phyloP scores from a whole-genome alignment of 257 asterid species.

The Rehmannia glutinosa region DNA sequence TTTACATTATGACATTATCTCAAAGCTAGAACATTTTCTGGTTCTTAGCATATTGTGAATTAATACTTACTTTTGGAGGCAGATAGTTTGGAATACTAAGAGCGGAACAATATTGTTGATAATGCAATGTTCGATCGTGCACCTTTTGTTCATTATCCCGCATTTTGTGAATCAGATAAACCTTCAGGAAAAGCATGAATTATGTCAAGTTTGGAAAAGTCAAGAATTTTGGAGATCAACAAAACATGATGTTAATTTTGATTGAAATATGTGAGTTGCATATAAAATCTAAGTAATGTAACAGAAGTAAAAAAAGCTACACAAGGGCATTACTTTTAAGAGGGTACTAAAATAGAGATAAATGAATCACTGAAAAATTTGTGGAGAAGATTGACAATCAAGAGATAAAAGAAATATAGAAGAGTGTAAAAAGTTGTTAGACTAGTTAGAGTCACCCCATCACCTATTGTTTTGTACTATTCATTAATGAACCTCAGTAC shows the following conservation, averaged over 20 bases:
- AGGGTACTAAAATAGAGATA: neutral
- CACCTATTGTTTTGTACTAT: conserved; percentile 15
- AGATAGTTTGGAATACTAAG: conserved; percentile 44
- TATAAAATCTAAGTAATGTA: neutral
- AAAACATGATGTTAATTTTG: neutral
- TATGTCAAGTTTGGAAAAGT: neutral
- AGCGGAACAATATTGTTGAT: conserved; percentile 32
- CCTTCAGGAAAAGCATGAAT: conserved; percentile 33
- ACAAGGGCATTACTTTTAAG: too few relatives aligned
- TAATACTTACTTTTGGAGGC: conserved; percentile 59
- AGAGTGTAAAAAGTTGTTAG: neutral
- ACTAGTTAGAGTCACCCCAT: conserved; percentile 21
- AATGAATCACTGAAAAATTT: neutral
- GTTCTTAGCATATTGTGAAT: too few relatives aligned
- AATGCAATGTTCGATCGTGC: too few relatives aligned
- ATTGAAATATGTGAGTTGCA: neutral
- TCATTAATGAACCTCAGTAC: too few relatives aligned
- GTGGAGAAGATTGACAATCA: neutral
- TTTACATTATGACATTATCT: too few relatives aligned
- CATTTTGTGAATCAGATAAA: conserved; percentile 49
- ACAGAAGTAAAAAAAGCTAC: too few relatives aligned
- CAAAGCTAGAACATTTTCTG: too few relatives aligned
- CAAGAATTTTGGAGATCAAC: too few relatives aligned
- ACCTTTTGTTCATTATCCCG: too few relatives aligned
- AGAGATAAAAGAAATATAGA: neutral